phyloP scores from a whole-genome alignment of 2,329 filamentous ascomycete genomes.

The Curvularia sp. region DNA sequence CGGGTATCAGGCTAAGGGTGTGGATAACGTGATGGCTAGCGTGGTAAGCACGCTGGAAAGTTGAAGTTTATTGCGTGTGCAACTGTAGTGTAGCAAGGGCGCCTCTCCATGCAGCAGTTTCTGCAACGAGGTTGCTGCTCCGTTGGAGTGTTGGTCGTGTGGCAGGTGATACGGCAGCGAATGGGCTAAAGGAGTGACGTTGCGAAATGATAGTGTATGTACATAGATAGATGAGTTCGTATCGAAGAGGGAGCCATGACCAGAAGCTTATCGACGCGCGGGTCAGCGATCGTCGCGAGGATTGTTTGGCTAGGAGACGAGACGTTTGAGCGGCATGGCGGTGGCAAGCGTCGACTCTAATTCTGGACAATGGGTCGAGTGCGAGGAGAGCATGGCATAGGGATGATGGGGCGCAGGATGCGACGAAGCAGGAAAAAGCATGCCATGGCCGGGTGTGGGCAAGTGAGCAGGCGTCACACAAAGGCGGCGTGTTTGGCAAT shows the following conservation, averaged over 20 bases:
- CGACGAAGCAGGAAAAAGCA: slow-evolving; percentile 5
- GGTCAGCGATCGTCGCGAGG: slow-evolving; percentile 12
- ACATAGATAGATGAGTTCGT: neutral
- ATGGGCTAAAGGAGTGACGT: slow-evolving; percentile 4
- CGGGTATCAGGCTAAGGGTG: neutral
- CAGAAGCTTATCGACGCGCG: slow-evolving; percentile 20
- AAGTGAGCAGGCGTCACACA: slow-evolving; percentile 36
- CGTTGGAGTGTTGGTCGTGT: neutral
- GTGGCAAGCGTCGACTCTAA: neutral
- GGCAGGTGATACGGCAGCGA: slow-evolving; percentile 6
- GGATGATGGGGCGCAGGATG: slow-evolving; percentile 6
- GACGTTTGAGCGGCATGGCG: slow-evolving; percentile 1
- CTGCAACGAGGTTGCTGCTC: neutral
- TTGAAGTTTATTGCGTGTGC: slow-evolving; percentile 12
- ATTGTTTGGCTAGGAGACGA: neutral
- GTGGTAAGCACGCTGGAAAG: slow-evolving; percentile 9
- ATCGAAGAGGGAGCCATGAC: slow-evolving; percentile 7
- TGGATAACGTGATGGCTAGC: slow-evolving; percentile 3
- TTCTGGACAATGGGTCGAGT: neutral
- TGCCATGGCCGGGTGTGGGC: slow-evolving; percentile 11
- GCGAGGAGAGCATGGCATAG: neutral
- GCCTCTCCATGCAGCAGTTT: slow-evolving; percentile 1
- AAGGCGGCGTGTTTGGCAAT: slow-evolving; percentile 29
- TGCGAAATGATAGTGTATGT: neutral
- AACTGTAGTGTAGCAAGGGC: neutral